Base-by-base conservation (phyloP, 371 early-diverging fungal genomes). In the Mortierella sp. region DNA sequence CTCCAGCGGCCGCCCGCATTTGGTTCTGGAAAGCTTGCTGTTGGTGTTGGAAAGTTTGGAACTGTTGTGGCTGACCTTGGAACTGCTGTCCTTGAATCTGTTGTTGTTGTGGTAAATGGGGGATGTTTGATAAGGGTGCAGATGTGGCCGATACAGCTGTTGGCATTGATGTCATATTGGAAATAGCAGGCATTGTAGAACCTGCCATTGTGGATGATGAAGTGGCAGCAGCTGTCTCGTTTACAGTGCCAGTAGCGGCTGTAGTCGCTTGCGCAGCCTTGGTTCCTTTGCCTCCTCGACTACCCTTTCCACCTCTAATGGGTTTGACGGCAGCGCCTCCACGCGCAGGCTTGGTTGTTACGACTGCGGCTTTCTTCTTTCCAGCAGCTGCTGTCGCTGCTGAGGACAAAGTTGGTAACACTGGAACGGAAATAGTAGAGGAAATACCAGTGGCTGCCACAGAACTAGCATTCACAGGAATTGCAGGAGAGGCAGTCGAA, bases 181-280 rank as follows among this genome's bases (percentile, higher is more conserved):
- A 35, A 2, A 45, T 15, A 34, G 60, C 42, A 32, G 61, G n/a
- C 22, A 60, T 37, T 23, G 70, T 19, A 43, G 63, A 13, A 12
- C 56, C 28, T 42, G 73, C 8, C 28, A 53, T 22, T 45, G 84
- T 42, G 70, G 74, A 68, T 70, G 83, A 64, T 26, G 76, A 60
- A 53, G 72, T 65, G n/a, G 47, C 19, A 37, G n/a, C 42, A 26
- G 35, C 28, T n/a, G 51, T 4, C 3, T 37, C 31, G 32, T 61
- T 22, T 26, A 28, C 13, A 15, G 57, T 13, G 28, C 42, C 29
- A 17, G 61, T 28, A 6, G 60, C 23, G 13, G 59, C 62, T 26
- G 76, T 65, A 13, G 69, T 34, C 28, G 71, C 64, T 32, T 61
- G 47, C 6, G 54, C 2, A 6, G 65, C 28, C 42, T 58, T 60